These are phyloP conservation scores for Colletotrichum coccodes DNA, from an alignment of 2,329 filamentous ascomycete species.

Conservation along the genomic window DNA sequence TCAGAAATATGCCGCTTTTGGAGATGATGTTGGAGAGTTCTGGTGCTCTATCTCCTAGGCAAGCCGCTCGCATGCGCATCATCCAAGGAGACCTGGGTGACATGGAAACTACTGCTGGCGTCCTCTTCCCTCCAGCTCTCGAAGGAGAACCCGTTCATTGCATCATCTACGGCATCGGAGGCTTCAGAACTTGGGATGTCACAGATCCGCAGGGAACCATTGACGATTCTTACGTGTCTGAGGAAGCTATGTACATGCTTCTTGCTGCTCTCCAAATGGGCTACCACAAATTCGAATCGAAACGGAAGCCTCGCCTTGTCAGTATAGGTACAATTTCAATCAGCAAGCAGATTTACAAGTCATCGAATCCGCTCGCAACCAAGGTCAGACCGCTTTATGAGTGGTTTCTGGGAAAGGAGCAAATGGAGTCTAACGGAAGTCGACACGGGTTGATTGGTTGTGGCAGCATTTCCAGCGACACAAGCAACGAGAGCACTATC, in stretches of 20 bases:
- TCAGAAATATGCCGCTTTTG: not conserved
- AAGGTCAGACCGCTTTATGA: not conserved
- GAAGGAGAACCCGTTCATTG: conserved; percentile 1
- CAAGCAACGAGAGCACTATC: not conserved
- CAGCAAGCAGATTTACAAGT: not conserved
- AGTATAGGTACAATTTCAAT: conserved; percentile 1
- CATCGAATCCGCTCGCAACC: not conserved
- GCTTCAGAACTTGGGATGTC: not conserved
- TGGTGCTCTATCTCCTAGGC: not conserved
- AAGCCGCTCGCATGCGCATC: not conserved
- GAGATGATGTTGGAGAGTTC: not conserved
- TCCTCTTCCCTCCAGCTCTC: not conserved
- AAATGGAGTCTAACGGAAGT: not conserved
- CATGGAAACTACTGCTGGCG: not conserved
- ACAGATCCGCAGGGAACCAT: not conserved
- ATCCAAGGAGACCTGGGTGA: not conserved
- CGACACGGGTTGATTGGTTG: too few species aligned
- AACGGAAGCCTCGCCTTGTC: not conserved
- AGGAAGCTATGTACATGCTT: not conserved
- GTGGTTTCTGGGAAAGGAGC: not conserved
- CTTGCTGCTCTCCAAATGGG: not conserved
- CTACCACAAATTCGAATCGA: not conserved
- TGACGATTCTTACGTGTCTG: not conserved
- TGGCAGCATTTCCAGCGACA: not conserved
- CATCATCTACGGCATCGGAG: conserved; percentile 10